phyloP scores from a whole-genome alignment of 2,329 filamentous ascomycete genomes.

The Biscogniauxia marginata region DNA sequence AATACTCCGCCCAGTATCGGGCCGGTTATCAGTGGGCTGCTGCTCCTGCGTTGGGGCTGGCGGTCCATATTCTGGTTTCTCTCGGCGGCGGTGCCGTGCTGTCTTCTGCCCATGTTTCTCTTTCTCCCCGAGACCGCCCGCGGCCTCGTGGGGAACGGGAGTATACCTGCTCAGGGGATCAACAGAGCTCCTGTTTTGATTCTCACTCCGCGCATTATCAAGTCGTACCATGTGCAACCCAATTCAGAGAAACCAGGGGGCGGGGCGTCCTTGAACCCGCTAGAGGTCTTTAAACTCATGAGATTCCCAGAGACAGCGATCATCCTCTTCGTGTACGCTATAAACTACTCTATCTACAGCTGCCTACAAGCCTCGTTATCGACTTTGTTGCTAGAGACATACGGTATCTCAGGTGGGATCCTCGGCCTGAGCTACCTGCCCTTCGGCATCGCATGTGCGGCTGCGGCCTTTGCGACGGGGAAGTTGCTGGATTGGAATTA shows the following conservation, averaged over 20 bases:
- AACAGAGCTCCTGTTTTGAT: background rate
- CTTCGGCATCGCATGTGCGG: constrained; percentile 11
- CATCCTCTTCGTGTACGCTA: background rate
- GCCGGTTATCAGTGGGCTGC: constrained; percentile 8
- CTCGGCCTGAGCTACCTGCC: constrained; percentile 12
- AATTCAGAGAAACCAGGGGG: background rate
- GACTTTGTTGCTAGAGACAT: constrained; percentile 8
- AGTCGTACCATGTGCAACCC: background rate
- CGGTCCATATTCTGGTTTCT: constrained; percentile 49
- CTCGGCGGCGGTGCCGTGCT: constrained; percentile 34
- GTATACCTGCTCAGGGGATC: constrained; percentile 9
- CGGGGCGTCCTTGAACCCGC: background rate
- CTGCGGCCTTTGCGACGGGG: constrained; percentile 6
- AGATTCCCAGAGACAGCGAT: constrained; percentile 2
- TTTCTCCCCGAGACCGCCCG: constrained; percentile 38
- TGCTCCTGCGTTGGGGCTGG: constrained; percentile 37
- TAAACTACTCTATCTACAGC: constrained; percentile 12
- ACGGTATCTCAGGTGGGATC: constrained; percentile 7
- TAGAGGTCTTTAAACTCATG: background rate
- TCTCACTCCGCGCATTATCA: background rate
- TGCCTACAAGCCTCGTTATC: constrained; percentile 14
- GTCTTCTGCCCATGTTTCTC: constrained; percentile 37
- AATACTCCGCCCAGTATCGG: constrained; percentile 8
- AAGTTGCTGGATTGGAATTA: constrained; percentile 10
- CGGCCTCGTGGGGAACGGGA: constrained; percentile 14